These are phyloP conservation scores for Novymonas esmeraldas DNA, from an alignment of 208 protist species.

Conservation along the genomic window DNA sequence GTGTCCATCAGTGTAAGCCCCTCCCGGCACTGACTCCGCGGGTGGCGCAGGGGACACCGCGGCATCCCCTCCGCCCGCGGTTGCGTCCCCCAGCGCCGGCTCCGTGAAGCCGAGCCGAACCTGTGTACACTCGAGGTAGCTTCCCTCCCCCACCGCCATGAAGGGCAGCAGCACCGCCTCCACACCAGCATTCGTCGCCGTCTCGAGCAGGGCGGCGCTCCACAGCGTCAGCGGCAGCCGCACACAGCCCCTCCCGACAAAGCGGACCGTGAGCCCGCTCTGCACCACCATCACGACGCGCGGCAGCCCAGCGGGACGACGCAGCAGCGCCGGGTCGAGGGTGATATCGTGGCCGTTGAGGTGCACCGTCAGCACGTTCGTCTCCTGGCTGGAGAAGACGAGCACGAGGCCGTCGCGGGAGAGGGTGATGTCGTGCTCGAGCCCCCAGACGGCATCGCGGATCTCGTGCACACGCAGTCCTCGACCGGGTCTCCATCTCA, in stretches of 20 bases:
- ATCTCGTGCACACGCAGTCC: constrained; percentile 31
- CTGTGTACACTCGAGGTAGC: constrained; percentile 62
- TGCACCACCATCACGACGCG: constrained; percentile 72
- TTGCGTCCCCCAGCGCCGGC: neutral
- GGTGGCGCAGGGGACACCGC: neutral
- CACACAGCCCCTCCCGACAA: constrained; percentile 55
- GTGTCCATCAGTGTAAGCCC: neutral
- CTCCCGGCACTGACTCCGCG: no score
- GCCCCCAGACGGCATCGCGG: constrained; percentile 19
- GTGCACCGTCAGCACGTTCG: constrained; percentile 75
- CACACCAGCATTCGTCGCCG: constrained; percentile 34
- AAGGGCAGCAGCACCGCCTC: constrained; percentile 65
- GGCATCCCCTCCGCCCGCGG: neutral
- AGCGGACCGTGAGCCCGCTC: constrained; percentile 65
- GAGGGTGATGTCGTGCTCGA: constrained; percentile 38
- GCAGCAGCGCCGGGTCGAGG: constrained; percentile 42
- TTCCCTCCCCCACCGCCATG: constrained; percentile 74
- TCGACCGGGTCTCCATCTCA: constrained; percentile 21
- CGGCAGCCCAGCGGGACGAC: constrained; percentile 22
- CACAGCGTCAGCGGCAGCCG: constrained; percentile 48
- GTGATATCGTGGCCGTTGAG: constrained; percentile 62
- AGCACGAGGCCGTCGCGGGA: constrained; percentile 54
- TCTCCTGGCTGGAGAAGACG: constrained; percentile 60
- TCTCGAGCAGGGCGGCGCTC: constrained; percentile 28
- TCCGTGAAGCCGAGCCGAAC: constrained; percentile 55